These are phyloP conservation scores for rapeseed (Brassica napus) DNA, from an alignment of 345 rosid genomes.

Conservation along the genomic window DNA sequence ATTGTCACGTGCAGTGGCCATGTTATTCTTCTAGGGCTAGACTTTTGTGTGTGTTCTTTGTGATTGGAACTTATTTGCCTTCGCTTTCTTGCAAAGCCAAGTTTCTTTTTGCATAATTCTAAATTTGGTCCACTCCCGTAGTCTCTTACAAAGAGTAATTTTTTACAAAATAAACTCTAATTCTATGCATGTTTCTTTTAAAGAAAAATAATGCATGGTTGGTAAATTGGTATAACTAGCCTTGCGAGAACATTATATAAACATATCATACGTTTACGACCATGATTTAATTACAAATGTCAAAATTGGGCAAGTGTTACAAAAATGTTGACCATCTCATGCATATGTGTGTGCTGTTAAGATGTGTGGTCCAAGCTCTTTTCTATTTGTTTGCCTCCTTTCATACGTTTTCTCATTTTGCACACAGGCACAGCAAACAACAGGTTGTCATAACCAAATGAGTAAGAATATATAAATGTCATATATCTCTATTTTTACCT, in stretches of 20 bases:
- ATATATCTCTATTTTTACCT: background rate
- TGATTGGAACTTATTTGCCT: background rate
- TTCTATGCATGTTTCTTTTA: no score
- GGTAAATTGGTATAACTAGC: no score
- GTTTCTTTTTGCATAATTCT: background rate
- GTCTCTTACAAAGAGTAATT: background rate
- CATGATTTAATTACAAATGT: background rate
- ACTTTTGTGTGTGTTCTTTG: conserved; percentile 15
- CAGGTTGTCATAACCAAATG: background rate
- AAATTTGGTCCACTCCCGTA: conserved; percentile 18
- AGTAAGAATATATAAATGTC: background rate
- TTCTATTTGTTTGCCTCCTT: background rate
- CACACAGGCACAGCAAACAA: background rate
- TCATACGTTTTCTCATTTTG: conserved; percentile 3
- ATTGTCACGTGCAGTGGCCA: conserved; percentile 28
- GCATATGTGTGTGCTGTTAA: conserved; percentile 18
- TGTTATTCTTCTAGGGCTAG: conserved; percentile 7
- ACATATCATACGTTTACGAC: no score
- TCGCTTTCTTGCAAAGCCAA: conserved; percentile 32
- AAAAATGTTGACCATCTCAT: conserved; percentile 32
- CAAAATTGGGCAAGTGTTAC: conserved; percentile 19
- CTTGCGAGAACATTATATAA: no score
- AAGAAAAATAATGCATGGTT: no score
- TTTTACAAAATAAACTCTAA: background rate
- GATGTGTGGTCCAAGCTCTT: conserved; percentile 37